A percentile compares a stretch with the other conserved stretches of the same genome.
These are phyloP conservation scores for Oidiodendron maius DNA, from an alignment of 495 filamentous ascomycete genomes.

Conservation along the genomic window DNA sequence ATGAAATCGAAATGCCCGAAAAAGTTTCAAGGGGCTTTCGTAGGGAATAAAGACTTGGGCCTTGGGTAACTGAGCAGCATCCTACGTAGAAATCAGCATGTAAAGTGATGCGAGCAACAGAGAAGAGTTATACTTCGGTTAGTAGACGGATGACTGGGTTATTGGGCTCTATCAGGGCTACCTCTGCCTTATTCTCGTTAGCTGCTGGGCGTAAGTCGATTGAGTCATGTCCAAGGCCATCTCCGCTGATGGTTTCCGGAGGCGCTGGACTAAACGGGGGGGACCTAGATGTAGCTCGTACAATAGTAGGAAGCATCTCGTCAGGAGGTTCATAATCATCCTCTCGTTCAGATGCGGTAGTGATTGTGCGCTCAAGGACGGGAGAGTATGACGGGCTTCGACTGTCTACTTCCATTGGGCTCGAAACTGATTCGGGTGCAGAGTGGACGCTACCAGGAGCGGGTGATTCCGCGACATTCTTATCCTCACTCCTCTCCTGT, in stretches of 20 bases:
- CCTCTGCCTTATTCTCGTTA: not conserved
- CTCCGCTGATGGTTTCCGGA: constrained; percentile 7
- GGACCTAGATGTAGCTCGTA: constrained; percentile 8
- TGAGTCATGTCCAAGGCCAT: not conserved
- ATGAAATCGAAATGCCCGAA: constrained; percentile 87
- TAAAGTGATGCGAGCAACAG: constrained; percentile 13
- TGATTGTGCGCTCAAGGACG: constrained; percentile 1
- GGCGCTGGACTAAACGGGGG: constrained; percentile 24
- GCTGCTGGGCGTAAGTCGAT: not conserved
- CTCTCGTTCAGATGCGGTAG: constrained; percentile 23
- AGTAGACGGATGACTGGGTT: constrained; percentile 22
- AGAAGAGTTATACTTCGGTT: constrained; percentile 30
- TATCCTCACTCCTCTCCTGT: constrained; percentile 1
- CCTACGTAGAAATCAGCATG: constrained; percentile 14
- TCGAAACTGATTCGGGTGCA: not conserved
- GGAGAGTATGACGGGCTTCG: constrained; percentile 16
- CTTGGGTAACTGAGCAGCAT: constrained; percentile 2
- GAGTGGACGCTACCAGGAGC: constrained; percentile 12
- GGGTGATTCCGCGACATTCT: constrained; percentile 17
- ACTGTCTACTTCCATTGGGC: constrained; percentile 3
- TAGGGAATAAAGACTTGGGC: constrained; percentile 58
- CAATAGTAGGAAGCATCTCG: constrained; percentile 15
- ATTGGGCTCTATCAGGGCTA: constrained; percentile 5
- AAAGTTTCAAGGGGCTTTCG: constrained; percentile 71
- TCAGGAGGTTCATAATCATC: constrained; percentile 58